phyloP scores from a whole-genome alignment of 306 rosid genomes.

The Prunus salicina region DNA sequence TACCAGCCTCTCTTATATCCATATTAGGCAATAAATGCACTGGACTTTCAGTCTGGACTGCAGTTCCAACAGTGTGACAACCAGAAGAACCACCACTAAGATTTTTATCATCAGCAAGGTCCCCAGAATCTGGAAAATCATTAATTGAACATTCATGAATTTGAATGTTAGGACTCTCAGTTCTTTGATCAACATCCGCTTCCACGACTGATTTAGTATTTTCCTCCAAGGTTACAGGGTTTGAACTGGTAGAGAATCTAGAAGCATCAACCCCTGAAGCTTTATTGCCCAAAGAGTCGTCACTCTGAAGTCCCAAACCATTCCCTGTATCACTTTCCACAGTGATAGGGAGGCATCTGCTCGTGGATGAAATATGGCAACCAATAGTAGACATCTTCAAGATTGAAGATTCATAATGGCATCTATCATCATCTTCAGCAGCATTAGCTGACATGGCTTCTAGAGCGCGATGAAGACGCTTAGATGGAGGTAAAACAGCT shows the following conservation, averaged over 20 bases:
- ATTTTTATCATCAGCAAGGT: constrained; percentile 31
- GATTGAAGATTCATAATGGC: constrained; percentile 37
- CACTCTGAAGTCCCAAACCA: constrained; percentile 24
- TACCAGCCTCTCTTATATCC: constrained; percentile 33
- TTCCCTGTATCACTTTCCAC: constrained; percentile 31
- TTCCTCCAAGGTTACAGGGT: constrained; percentile 32
- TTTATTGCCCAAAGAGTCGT: constrained; percentile 29
- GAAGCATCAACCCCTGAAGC: constrained; percentile 29
- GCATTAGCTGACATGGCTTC: constrained; percentile 99
- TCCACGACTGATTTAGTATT: constrained; percentile 28
- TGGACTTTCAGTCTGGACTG: constrained; percentile 25
- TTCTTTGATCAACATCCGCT: constrained; percentile 31
- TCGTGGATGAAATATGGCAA: constrained; percentile 31
- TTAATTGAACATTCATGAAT: constrained; percentile 32
- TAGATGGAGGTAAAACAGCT: constrained; percentile 93
- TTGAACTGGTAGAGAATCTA: constrained; percentile 32
- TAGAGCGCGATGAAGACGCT: constrained; percentile 94
- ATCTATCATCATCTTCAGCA: constrained; percentile 63
- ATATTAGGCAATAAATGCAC: constrained; percentile 31
- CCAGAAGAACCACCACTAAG: constrained; percentile 28
- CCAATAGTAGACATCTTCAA: constrained; percentile 31
- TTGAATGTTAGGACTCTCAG: constrained; percentile 26
- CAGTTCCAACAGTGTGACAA: constrained; percentile 30
- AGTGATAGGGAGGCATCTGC: constrained; percentile 25
- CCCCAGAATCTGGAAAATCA: constrained; percentile 26